These are phyloP conservation scores for Cicer chorassanicum DNA, from an alignment of 306 rosid genomes.

Conservation along the genomic window DNA sequence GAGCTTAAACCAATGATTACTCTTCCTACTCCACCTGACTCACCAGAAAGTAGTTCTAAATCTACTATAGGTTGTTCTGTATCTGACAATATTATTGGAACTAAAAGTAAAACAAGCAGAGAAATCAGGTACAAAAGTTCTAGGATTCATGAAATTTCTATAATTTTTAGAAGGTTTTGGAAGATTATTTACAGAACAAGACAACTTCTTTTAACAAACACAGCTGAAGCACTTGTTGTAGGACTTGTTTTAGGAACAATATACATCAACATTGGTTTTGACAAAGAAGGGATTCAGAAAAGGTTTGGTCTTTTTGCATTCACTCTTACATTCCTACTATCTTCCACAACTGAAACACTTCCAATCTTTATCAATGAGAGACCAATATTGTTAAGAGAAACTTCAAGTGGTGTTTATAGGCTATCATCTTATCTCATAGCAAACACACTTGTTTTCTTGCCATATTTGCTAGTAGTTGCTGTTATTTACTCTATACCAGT, in stretches of 20 bases:
- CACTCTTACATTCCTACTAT: conserved; percentile 86
- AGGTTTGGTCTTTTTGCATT: conserved; percentile 89
- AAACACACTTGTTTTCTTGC: conserved; percentile 89
- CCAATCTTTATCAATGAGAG: conserved; percentile 89
- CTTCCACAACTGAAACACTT: conserved; percentile 85
- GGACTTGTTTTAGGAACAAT: conserved; percentile 92
- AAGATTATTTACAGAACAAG: conserved; percentile 78
- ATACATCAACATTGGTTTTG: conserved; percentile 80
- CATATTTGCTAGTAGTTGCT: conserved; percentile 73
- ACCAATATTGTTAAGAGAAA: conserved; percentile 82
- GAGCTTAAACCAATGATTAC: conserved; percentile 42
- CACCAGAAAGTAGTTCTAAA: conserved; percentile 36
- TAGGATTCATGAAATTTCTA: conserved; percentile 67
- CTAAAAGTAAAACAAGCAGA: conserved; percentile 2
- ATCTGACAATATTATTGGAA: conserved; percentile 9
- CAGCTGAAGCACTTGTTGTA: conserved; percentile 78
- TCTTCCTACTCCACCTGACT: conserved; percentile 44
- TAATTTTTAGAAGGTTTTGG: conserved; percentile 75
- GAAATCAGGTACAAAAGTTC: conserved; percentile 68
- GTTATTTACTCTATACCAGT: conserved; percentile 77
- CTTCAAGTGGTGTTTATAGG: conserved; percentile 85
- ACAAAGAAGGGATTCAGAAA: conserved; percentile 75
- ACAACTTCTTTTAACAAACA: conserved; percentile 79
- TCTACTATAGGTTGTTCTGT: background rate
- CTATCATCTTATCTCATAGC: conserved; percentile 89